A percentile compares a stretch with the other conserved stretches of the same genome.
Conservation (phyloP, 306 rosid species). For the Potentilla sterilis region DNA sequence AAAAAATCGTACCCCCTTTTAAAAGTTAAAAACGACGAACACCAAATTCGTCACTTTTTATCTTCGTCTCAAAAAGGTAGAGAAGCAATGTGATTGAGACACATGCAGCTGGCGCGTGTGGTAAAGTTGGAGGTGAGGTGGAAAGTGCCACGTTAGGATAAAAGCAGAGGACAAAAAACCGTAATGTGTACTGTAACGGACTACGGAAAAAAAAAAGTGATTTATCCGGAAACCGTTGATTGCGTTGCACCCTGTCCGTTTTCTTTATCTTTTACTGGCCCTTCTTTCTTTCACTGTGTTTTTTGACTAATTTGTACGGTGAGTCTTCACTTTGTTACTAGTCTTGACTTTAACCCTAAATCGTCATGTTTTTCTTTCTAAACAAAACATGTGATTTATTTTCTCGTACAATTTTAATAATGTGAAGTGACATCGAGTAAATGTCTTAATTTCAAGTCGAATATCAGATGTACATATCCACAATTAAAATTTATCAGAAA, state of each 20-base stretch:
- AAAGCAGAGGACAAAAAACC: constrained; percentile 6
- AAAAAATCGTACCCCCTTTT: neutral
- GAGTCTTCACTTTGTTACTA: no score
- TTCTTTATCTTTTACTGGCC: neutral
- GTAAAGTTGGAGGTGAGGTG: neutral
- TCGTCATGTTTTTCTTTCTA: no score
- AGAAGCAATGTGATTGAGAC: neutral
- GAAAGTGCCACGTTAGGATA: constrained; percentile 10
- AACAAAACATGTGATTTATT: no score
- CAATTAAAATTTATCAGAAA: no score
- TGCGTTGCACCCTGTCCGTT: constrained; percentile 13
- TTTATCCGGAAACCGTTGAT: constrained; percentile 22
- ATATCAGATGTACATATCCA: no score
- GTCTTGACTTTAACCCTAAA: no score
- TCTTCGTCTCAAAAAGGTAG: neutral
- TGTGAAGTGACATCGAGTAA: no score
- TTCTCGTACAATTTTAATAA: no score
- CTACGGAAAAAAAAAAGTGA: constrained; percentile 16
- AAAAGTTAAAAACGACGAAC: neutral
- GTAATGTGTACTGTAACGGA: constrained; percentile 32
- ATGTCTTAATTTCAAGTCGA: no score
- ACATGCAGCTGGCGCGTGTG: neutral
- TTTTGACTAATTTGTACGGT: neutral
- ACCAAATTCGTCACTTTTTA: constrained; percentile 9
- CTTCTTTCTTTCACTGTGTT: neutral